These are phyloP conservation scores for Coemansia aciculifera DNA, from an alignment of 192 early-diverging fungal genomes.

Conservation along the genomic window DNA sequence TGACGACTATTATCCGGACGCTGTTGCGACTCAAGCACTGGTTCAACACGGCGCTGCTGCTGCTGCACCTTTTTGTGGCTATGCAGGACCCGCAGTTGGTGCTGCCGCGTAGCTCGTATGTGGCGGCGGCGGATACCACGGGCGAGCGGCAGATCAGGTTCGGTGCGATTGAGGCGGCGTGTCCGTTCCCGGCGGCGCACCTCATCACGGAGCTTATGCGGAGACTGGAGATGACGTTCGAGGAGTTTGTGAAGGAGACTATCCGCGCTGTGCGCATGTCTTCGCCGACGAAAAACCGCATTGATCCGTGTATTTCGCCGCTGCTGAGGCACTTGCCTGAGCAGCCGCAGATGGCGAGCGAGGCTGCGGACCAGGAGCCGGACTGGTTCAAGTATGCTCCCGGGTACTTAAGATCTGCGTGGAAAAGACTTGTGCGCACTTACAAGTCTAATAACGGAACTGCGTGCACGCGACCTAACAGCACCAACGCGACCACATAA, in stretches of 20 bases:
- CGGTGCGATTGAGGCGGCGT: constrained; percentile 27
- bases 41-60: constrained; percentile 54
- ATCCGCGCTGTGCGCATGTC: constrained; percentile 48
- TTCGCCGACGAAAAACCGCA: constrained; percentile 27
- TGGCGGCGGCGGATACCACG: background rate
- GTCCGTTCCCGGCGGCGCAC: constrained; percentile 44
- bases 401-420: constrained; percentile 47
- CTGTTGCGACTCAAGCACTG: constrained; percentile 52
- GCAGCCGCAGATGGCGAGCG: constrained; percentile 25
- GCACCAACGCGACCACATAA: background rate
- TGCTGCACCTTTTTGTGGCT: constrained; percentile 47
- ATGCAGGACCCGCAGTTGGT: constrained; percentile 51
- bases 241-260: constrained; percentile 51
- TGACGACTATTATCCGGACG: constrained; percentile 47
- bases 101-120: constrained; percentile 28
- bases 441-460: constrained; percentile 15
- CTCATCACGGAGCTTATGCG: constrained; percentile 53
- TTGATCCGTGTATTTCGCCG: constrained; percentile 51
- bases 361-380: constrained; percentile 29
- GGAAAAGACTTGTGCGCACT: constrained; percentile 46
- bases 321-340: constrained; percentile 46
- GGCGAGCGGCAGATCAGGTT: background rate
- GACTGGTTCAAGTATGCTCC: constrained; percentile 55
- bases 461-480: background rate
- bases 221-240: constrained; percentile 42